A percentile compares a stretch with the other conserved stretches of the same genome.
Evolutionary conservation across 2,329 filamentous ascomycete species (phyloP).

Genomic region (Laburnicola sp.): DNA sequence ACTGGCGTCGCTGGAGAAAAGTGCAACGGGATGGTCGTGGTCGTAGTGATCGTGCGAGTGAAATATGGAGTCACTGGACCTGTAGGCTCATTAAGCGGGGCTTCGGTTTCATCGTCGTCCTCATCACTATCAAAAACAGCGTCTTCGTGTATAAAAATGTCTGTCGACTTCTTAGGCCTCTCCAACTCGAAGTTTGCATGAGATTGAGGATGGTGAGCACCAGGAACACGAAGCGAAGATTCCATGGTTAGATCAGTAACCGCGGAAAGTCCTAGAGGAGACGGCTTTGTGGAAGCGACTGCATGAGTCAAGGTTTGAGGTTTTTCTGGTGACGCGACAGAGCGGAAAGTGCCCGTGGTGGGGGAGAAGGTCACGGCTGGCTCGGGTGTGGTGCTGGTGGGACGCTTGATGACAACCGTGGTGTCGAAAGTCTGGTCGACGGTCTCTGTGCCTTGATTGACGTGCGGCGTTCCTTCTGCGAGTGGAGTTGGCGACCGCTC

Average conservation of each 20-base stretch:
- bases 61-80: conserved; percentile 39
- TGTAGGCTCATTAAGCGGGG: conserved; percentile 23
- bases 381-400: conserved; percentile 20
- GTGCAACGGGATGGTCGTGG: conserved; percentile 53
- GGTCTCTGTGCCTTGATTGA: not conserved
- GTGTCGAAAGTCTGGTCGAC: conserved; percentile 13
- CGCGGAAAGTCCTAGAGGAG: conserved; percentile 16
- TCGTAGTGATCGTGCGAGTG: conserved; percentile 52
- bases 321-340: conserved; percentile 38
- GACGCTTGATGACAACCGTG: conserved; percentile 15
- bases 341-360: conserved; percentile 44
- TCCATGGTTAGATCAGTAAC: conserved; percentile 23
- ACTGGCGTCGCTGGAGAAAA: conserved; percentile 48
- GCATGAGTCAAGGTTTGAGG: conserved; percentile 11
- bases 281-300: conserved; percentile 19
- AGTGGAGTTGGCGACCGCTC: conserved; percentile 29
- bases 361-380: conserved; percentile 40
- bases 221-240: conserved; percentile 30
- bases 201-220: conserved; percentile 18
- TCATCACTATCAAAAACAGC: conserved; percentile 37
- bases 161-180: conserved; percentile 12
- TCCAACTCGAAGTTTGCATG: conserved; percentile 14
- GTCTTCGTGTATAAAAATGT: conserved; percentile 40
- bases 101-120: conserved; percentile 31
- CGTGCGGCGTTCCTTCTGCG: conserved; percentile 12